These are phyloP conservation scores for Rhodotorula diobovata DNA, from an alignment of 768 basidiomycete genomes.

Conservation along the genomic window DNA sequence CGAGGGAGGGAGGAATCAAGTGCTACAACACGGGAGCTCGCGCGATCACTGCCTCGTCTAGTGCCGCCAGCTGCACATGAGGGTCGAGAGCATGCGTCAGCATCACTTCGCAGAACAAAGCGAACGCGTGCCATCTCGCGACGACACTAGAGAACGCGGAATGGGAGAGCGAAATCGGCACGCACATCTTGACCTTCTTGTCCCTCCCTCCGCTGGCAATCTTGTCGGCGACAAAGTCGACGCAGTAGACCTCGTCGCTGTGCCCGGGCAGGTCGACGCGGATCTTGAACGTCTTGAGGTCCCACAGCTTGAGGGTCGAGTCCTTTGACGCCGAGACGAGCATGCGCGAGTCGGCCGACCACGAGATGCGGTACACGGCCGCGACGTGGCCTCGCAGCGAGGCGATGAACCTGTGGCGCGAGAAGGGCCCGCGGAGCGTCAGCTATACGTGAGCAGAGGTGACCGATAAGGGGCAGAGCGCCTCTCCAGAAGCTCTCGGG, in stretches of 20 bases:
- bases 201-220: slow-evolving; percentile 96
- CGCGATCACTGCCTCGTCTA: background rate
- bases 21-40: background rate
- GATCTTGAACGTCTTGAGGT: slow-evolving; percentile 91
- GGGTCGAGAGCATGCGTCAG: background rate
- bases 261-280: slow-evolving; percentile 91
- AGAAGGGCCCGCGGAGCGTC: background rate
- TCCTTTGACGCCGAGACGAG: slow-evolving; percentile 94
- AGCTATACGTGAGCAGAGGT: too few species aligned
- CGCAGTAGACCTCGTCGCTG: slow-evolving; percentile 96
- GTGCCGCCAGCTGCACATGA: background rate
- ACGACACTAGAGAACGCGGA: too few species aligned
- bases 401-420: slow-evolving; percentile 81
- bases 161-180: background rate
- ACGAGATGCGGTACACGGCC: slow-evolving; percentile 87
- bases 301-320: slow-evolving; percentile 96
- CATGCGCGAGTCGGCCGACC: slow-evolving; percentile 90
- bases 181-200: slow-evolving; percentile 86
- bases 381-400: slow-evolving; percentile 88
- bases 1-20: too few species aligned
- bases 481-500: too few species aligned
- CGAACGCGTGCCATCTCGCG: background rate
- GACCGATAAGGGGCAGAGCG: too few species aligned
- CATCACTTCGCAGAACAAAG: too few species aligned
- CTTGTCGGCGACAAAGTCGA: slow-evolving; percentile 98